phyloP scores from a whole-genome alignment of 139 green algal genomes.

The Coccomyxa sp. region DNA sequence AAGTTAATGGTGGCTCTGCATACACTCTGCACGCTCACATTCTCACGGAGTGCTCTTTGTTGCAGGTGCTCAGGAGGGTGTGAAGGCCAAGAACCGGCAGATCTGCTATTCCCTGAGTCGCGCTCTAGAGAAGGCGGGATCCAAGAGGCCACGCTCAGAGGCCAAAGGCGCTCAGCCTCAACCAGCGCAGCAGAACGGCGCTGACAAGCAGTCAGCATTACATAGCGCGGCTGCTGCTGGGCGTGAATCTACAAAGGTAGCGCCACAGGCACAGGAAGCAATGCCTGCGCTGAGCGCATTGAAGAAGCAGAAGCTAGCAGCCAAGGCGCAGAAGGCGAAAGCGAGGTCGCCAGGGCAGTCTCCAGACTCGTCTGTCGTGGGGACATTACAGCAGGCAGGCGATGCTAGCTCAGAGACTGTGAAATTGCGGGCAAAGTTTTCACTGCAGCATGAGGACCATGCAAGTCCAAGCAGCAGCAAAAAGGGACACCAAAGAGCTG shows the following conservation, averaged over 20 bases:
- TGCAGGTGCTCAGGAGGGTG: slow-evolving; percentile 34
- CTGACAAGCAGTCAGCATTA: slow-evolving; percentile 10
- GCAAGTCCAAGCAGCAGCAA: background rate
- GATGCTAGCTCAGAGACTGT: background rate
- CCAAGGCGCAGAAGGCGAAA: background rate
- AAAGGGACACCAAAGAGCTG: background rate
- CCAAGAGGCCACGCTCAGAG: background rate
- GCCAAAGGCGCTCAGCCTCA: too few species aligned
- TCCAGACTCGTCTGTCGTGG: too few species aligned
- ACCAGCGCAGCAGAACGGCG: too few species aligned
- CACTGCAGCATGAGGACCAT: background rate
- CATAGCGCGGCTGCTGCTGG: background rate
- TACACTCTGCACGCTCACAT: background rate
- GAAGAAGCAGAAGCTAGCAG: background rate
- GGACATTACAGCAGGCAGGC: too few species aligned
- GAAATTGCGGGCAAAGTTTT: background rate
- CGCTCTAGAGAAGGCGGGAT: slow-evolving; percentile 38
- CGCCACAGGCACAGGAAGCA: background rate
- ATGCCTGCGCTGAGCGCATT: background rate
- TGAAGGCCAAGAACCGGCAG: slow-evolving; percentile 48
- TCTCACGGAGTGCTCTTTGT: background rate
- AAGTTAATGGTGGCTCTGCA: background rate
- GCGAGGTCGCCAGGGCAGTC: background rate
- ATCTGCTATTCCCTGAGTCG: slow-evolving; percentile 53
- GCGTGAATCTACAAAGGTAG: background rate